These are phyloP conservation scores for Venturia nashicola DNA, from an alignment of 2,329 filamentous ascomycete genomes.

Conservation along the genomic window DNA sequence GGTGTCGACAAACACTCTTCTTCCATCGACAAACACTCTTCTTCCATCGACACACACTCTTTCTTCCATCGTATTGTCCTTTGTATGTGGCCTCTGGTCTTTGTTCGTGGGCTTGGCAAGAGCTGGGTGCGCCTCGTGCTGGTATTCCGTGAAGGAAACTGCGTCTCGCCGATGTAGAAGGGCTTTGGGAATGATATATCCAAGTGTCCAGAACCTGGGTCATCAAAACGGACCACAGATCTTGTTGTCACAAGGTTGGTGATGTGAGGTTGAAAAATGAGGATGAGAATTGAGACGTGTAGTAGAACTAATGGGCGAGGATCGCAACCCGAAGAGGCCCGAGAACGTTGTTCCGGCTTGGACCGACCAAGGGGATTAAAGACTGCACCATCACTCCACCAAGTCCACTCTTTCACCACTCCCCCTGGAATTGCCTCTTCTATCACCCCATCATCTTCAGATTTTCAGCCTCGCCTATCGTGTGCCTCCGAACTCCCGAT, in stretches of 20 bases:
- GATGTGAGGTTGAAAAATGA: background rate
- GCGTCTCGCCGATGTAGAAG: background rate
- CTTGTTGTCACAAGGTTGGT: background rate
- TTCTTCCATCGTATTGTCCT: background rate
- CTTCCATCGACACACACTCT: no score
- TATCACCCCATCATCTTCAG: background rate
- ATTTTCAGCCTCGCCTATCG: background rate
- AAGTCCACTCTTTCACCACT: background rate
- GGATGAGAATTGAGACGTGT: background rate
- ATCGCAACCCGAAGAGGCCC: background rate
- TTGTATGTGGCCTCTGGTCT: background rate
- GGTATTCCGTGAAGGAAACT: background rate
- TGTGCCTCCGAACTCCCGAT: background rate
- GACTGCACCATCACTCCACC: background rate
- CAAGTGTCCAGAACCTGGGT: background rate
- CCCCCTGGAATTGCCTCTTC: background rate
- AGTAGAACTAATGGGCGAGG: background rate
- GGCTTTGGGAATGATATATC: background rate
- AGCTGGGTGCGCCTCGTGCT: background rate
- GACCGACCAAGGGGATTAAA: no score
- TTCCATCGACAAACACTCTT: no score
- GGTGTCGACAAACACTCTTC: no score
- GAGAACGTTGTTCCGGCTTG: background rate
- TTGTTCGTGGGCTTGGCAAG: background rate
- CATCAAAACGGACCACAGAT: background rate